A percentile compares a stretch with the other conserved stretches of the same genome.
Evolutionary conservation across 1,284 basidiomycete genomes (phyloP).

Genomic region (Ceratobasidium sp.): DNA sequence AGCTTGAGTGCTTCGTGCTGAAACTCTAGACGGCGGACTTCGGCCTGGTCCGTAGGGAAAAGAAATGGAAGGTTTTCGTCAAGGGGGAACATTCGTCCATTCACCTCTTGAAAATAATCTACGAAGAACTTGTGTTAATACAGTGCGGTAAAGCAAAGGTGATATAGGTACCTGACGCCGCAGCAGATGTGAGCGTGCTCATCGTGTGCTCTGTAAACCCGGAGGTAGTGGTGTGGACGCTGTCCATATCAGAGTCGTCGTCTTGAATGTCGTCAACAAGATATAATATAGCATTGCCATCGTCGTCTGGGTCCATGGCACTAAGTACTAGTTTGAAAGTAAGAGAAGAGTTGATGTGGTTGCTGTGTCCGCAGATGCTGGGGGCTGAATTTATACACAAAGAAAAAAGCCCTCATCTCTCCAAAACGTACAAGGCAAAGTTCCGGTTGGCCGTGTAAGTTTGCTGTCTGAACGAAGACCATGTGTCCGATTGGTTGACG

Average conservation of each 20-base stretch:
- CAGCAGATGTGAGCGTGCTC: slow-evolving; percentile 24
- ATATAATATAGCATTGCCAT: slow-evolving; percentile 6
- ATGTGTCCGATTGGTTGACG: not conserved
- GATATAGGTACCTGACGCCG: not conserved
- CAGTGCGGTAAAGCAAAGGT: not conserved
- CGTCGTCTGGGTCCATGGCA: slow-evolving; percentile 8
- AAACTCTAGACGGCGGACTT: slow-evolving; percentile 22
- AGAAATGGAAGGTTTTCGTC: slow-evolving; percentile 33
- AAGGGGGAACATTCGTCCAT: slow-evolving; percentile 36
- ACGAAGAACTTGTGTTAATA: not conserved
- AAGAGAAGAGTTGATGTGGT: not conserved
- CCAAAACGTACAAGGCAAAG: slow-evolving; percentile 6
- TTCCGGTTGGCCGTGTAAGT: not conserved
- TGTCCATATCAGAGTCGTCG: slow-evolving; percentile 24
- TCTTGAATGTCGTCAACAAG: slow-evolving; percentile 30
- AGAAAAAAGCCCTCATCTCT: not conserved
- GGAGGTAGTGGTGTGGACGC: slow-evolving; percentile 16
- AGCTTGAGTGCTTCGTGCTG: slow-evolving; percentile 9
- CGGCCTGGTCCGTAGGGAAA: slow-evolving; percentile 21
- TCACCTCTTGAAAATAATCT: slow-evolving; percentile 37
- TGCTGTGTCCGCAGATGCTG: not conserved
- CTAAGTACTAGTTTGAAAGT: not conserved
- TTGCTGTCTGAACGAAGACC: slow-evolving; percentile 1
- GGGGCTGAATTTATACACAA: not conserved
- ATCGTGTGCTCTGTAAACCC: slow-evolving; percentile 32